Base-by-base conservation (phyloP, 345 rosid species). In the Moricandia moricandioides region DNA sequence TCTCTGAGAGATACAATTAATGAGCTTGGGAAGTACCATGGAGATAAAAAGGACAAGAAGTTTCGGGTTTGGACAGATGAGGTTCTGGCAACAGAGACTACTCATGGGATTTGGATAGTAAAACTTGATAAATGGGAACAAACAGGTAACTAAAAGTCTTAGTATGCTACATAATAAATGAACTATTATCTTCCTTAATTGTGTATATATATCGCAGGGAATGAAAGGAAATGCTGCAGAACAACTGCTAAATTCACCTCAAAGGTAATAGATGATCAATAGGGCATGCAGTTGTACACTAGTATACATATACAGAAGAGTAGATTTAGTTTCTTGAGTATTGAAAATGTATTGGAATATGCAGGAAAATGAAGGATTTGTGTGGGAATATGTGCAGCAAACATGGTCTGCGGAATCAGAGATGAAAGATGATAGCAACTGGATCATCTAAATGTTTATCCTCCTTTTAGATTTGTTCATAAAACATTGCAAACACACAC, bases 31-130 rank as follows among this genome's bases (percentile, higher is more conserved):
- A 80, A 66, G 69, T 79, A 63, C 61, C 86, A 90, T 70, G 94
- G 97, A 67, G 99, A 95, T 83, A 83, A 83, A 73, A 82, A 83
- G 71, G 91, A 87, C 18, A 84, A 87, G 73, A 79, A 57, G 40
- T 95, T 85, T 73, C 82, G 86, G 35, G 86, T 89, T 34, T 92
- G 97, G 99, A 90, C 91, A 65, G 98, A 92, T 81, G 84, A 74
- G 57, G 85, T 92, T 16, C 54, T 87, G 29, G 64, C 91, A 59
- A 77, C 80, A 55, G 85, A 84, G 62, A 82, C 87, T 49, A 84
- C 83, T 75, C 69, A 84, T 2, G 91, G 83, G 65, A 74, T 84
- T 24, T 92, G 92, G 96, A 85, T 87, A 1, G 86, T 85, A 37
- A 92, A 88, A 83, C 87, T 45, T 45, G 73, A 88, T 62, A 88